A percentile compares a stretch with the other conserved stretches of the same genome.
Evolutionary conservation across 139 green algal species (phyloP).

Genomic region (Protoeuglena noctilucae): DNA sequence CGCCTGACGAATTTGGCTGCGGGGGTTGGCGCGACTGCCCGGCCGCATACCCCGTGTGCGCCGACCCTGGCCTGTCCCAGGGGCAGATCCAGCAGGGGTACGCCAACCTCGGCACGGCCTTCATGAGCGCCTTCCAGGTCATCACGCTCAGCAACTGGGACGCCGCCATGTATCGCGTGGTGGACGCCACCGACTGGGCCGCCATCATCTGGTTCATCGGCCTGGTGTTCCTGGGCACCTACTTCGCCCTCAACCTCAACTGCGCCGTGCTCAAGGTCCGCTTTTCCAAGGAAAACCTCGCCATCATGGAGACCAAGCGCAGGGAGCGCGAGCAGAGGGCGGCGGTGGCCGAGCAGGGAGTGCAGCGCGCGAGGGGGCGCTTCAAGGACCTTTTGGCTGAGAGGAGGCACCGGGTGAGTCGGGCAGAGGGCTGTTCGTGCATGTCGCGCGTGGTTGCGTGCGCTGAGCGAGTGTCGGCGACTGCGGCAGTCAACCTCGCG

Average conservation of each 20-base stretch:
- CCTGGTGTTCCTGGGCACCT: slow-evolving; percentile 7
- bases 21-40: neutral
- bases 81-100: slow-evolving; percentile 2
- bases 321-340: no score
- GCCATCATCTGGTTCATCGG: slow-evolving; percentile 7
- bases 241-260: slow-evolving; percentile 11
- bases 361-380: no score
- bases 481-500: no score
- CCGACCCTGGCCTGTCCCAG: no score
- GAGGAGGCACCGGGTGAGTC: no score
- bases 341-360: no score
- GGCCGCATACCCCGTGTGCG: no score
- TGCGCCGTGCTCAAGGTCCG: slow-evolving; percentile 5
- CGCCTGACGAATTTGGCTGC: neutral
- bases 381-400: no score
- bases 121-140: slow-evolving; percentile 19
- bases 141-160: slow-evolving; percentile 58
- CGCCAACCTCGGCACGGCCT: slow-evolving; percentile 1
- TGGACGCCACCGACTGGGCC: slow-evolving; percentile 29
- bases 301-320: no score
- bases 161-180: slow-evolving; percentile 27
- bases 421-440: no score
- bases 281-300: slow-evolving; percentile 3
- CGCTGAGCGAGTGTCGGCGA: no score
- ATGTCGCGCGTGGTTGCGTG: no score